Evolutionary conservation across 1,284 basidiomycete genomes (phyloP).

Genomic region (Pulchroboletus neoregius): DNA sequence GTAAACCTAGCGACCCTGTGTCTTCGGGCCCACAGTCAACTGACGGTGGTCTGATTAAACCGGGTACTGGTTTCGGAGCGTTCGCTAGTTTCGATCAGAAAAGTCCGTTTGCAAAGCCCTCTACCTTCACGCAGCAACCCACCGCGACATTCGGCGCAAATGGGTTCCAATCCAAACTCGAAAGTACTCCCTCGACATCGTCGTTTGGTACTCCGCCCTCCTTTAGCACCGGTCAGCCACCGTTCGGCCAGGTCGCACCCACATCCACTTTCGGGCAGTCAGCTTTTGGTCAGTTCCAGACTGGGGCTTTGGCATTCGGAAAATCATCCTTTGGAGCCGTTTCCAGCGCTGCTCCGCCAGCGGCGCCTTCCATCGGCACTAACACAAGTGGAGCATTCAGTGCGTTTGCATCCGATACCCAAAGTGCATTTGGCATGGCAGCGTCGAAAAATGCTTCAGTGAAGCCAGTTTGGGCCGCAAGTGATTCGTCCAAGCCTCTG

Average conservation of each 20-base stretch:
- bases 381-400: too few species aligned
- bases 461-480: too few species aligned
- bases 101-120: constrained; percentile 25
- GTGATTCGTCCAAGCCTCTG: too few species aligned
- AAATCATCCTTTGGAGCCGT: constrained; percentile 17
- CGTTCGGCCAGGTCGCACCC: constrained; percentile 22
- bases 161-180: constrained; percentile 16
- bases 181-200: constrained; percentile 5
- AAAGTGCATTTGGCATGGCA: too few species aligned
- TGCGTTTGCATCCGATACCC: too few species aligned
- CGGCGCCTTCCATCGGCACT: not conserved
- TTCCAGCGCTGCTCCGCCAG: constrained; percentile 17
- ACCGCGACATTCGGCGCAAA: constrained; percentile 10
- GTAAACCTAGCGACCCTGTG: constrained; percentile 18
- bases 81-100: constrained; percentile 32
- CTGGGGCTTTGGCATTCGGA: constrained; percentile 26
- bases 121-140: constrained; percentile 15
- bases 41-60: constrained; percentile 32
- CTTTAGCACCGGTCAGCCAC: constrained; percentile 25
- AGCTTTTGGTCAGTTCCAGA: constrained; percentile 35
- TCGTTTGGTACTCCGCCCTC: constrained; percentile 15
- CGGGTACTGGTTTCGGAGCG: constrained; percentile 40
- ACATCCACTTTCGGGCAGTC: constrained; percentile 35
- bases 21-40: constrained; percentile 14
- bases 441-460: too few species aligned